Conservation (phyloP, 139 green algal genomes). For the Closterium sp. region DNA sequence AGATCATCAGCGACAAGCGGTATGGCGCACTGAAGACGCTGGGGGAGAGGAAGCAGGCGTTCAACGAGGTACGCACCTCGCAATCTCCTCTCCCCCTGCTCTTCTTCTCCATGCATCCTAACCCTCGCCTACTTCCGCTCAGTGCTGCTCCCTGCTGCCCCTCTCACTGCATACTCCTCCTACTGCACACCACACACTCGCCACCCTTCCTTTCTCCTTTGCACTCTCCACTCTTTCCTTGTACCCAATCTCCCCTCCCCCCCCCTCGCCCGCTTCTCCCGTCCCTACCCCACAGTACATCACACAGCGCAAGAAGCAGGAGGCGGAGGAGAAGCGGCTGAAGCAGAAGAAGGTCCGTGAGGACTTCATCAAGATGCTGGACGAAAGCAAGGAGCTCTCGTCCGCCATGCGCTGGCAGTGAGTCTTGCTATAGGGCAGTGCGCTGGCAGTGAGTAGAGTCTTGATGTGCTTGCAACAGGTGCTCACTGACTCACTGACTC, state of each 20-base stretch:
- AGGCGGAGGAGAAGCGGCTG: constrained; percentile 73
- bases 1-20: constrained; percentile 53
- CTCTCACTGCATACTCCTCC: too few species aligned
- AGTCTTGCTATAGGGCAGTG: background rate
- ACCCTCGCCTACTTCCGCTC: too few species aligned
- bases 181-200: background rate
- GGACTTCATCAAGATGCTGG: constrained; percentile 71
- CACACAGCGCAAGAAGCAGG: constrained; percentile 66
- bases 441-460: background rate
- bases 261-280: background rate
- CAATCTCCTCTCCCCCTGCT: background rate
- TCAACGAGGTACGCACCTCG: constrained; percentile 72
- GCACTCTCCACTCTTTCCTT: too few species aligned
- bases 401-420: background rate
- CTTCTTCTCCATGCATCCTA: too few species aligned
- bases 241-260: background rate
- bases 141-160: too few species aligned
- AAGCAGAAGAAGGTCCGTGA: constrained; percentile 64
- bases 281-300: constrained; percentile 59
- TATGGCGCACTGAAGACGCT: constrained; percentile 85
- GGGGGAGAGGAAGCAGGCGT: constrained; percentile 83
- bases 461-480: background rate
- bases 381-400: constrained; percentile 25
- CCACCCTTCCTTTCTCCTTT: too few species aligned
- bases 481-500: too few species aligned